Conservation (phyloP, 805 yeast genomes). For the Sugiyamaella marilandica region DNA sequence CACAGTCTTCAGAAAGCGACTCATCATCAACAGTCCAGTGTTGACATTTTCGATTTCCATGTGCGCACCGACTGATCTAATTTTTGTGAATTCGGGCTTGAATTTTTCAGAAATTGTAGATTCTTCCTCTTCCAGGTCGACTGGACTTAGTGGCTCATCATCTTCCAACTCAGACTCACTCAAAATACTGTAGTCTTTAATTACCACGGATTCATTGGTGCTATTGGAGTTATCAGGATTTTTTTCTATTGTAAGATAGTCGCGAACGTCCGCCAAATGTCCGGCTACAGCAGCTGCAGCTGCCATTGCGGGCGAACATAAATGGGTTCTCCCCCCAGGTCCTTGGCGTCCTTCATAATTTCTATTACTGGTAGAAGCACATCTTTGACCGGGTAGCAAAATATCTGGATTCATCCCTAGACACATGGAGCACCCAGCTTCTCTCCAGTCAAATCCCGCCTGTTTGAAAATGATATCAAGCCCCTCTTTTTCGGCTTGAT, state of each 20-base stretch:
- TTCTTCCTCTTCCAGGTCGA: background rate
- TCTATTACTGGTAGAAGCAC: constrained; percentile 98
- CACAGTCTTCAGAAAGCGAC: constrained; percentile 94
- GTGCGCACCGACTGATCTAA: constrained; percentile 87
- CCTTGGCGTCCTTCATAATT: constrained; percentile 99
- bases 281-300: constrained; percentile 96
- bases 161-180: constrained; percentile 35
- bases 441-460: constrained; percentile 98
- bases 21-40: constrained; percentile 97
- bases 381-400: constrained; percentile 87
- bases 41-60: constrained; percentile 91
- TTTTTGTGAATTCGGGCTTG: constrained; percentile 69
- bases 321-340: constrained; percentile 88
- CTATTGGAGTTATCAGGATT: background rate
- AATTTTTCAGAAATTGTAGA: constrained; percentile 40
- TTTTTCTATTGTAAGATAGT: constrained; percentile 39
- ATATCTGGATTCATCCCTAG: constrained; percentile 99
- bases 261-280: constrained; percentile 83
- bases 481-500: constrained; percentile 91
- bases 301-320: constrained; percentile 99
- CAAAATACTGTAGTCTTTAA: constrained; percentile 44
- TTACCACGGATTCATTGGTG: background rate
- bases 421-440: constrained; percentile 99
- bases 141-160: background rate
- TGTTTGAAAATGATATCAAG: constrained; percentile 79